Evolutionary conservation across 352 stramenopile genomes (phyloP), one percentile per base, ranked within the genome.

Genomic region (Globisporangium echinulatum): DNA sequence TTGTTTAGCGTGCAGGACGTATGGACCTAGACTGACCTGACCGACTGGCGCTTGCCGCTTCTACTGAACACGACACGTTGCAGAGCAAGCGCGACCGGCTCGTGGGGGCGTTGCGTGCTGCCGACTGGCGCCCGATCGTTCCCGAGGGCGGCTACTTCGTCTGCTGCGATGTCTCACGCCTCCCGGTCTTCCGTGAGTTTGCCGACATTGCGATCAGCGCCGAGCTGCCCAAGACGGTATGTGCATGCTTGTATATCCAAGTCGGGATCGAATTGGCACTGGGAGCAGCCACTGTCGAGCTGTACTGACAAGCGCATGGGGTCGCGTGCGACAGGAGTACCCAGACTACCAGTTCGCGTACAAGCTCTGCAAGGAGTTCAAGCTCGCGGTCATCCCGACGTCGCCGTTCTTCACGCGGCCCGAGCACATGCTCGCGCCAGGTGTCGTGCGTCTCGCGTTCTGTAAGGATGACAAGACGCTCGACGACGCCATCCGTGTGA

Each of bases 71-170:
- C 25, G 25, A 33, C 25, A 33, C 25, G 25, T 33, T 49, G 17
- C 14, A 56, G 19, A 13, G 15, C 48, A 96, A 98, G 72, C 79
- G 94, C 52, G 68, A 96, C 54, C 76, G 87, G 6, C 75, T 99
- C 19, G 87, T 88, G 1, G 73, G 75, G 3, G 84, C 88, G 7
- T 77, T 99, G 1, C 63, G 82, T 39, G 66, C 60, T 2, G 88
- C 84, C 9, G 80, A 88, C 64, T 97, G 96, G 77, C 87, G 80
- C 49, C 92, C 90, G 7, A 97, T 97, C 49, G 78, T 97, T 0
- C 94, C 96, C 0, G 72, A 97, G 52, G 95, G 96, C 5, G 96
- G 95, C 39, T 99, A 98, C 75, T 99, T 99, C 62, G 88, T 99
- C 38, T 92, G 82, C 65, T 93, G 84, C 67, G 85, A 95, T 62